A percentile compares a stretch with the other conserved stretches of the same genome.
phyloP scores from a whole-genome alignment of 1,139 yeast species.

The Suhomyces guaymorum region DNA sequence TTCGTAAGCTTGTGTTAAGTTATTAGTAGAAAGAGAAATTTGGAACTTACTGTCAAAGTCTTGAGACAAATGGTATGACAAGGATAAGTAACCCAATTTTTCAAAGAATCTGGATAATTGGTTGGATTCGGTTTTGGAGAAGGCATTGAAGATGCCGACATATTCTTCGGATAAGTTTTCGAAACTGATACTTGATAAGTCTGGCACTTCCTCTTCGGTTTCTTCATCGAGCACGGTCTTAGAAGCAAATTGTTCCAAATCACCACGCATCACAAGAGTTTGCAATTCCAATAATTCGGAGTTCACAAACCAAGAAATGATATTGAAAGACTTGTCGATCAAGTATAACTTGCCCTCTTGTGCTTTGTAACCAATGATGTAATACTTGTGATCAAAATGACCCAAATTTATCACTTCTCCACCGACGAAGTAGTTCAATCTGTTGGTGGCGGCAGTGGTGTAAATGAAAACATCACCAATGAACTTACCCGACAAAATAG shows the following conservation, averaged over 20 bases:
- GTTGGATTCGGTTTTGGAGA: slow-evolving; percentile 67
- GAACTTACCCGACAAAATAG: slow-evolving; percentile 87
- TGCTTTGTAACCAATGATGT: slow-evolving; percentile 84
- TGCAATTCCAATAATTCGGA: slow-evolving; percentile 90
- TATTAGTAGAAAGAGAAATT: slow-evolving; percentile 63
- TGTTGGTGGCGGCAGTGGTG: slow-evolving; percentile 76
- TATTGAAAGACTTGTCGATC: slow-evolving; percentile 85
- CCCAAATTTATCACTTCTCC: slow-evolving; percentile 90
- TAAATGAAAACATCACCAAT: slow-evolving; percentile 95
- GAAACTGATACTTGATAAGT: slow-evolving; percentile 58
- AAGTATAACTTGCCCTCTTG: slow-evolving; percentile 88
- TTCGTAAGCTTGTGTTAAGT: slow-evolving; percentile 69
- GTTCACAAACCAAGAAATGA: slow-evolving; percentile 79
- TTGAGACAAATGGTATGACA: slow-evolving; percentile 79
- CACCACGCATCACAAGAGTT: slow-evolving; percentile 93
- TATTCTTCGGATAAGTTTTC: slow-evolving; percentile 64
- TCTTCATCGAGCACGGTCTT: slow-evolving; percentile 37
- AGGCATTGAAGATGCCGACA: slow-evolving; percentile 38
- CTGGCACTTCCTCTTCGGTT: slow-evolving; percentile 42
- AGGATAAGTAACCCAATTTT: slow-evolving; percentile 82
- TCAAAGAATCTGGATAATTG: slow-evolving; percentile 92
- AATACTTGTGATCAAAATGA: slow-evolving; percentile 88
- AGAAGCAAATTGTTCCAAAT: slow-evolving; percentile 55
- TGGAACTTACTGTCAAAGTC: slow-evolving; percentile 88
- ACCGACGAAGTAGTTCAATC: slow-evolving; percentile 93